phyloP scores from a whole-genome alignment of 139 green algal species.

The Closterium sp. region DNA sequence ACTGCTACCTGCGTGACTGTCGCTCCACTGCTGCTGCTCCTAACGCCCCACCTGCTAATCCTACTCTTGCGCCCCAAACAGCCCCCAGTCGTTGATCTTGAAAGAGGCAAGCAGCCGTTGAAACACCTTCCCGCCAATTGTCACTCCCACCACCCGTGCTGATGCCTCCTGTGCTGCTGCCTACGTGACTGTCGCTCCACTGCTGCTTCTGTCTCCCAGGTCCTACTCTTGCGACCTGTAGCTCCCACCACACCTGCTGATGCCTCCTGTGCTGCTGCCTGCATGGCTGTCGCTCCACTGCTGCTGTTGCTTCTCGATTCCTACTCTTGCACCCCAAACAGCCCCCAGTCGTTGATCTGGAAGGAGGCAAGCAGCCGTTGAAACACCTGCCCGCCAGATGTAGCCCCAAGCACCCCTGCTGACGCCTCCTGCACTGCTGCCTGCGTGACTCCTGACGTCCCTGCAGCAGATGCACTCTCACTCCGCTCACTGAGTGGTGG shows the following conservation, averaged over 20 bases:
- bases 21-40: no score
- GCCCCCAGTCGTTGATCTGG: not conserved
- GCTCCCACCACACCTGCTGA: not conserved
- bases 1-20: not conserved
- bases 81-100: not conserved
- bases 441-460: not conserved
- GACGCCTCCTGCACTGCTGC: not conserved
- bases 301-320: no score
- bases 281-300: no score
- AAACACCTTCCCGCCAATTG: not conserved
- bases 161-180: no score
- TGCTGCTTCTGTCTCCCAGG: no score
- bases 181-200: no score
- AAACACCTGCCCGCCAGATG: not conserved
- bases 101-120: not conserved
- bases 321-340: not conserved
- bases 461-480: not conserved
- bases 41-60: no score
- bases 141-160: not conserved
- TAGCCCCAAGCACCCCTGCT: not conserved
- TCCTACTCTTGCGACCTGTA: no score
- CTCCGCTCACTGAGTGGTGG: not conserved
- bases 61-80: not conserved
- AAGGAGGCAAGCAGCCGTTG: not conserved
- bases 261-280: not conserved